phyloP scores from a whole-genome alignment of 257 asterid genomes.

The Schizonepeta tenuifolia region DNA sequence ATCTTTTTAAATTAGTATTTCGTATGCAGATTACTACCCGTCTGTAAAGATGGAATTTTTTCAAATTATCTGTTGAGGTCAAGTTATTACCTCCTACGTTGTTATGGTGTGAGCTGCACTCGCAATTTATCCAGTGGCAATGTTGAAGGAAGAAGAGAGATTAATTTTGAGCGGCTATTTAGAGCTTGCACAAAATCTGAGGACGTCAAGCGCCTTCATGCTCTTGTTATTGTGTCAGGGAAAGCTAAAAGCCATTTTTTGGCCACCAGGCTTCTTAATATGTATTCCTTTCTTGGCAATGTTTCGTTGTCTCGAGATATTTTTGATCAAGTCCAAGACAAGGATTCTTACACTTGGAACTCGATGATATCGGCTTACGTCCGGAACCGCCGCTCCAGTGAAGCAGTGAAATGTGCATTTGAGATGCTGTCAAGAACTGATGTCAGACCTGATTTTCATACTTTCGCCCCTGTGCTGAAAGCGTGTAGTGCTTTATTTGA shows the following conservation, averaged over 20 bases:
- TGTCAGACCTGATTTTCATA: constrained; percentile 77
- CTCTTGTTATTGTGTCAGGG: constrained; percentile 74
- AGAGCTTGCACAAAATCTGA: constrained; percentile 51
- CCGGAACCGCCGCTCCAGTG: constrained; percentile 49
- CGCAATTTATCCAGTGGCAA: constrained; percentile 35
- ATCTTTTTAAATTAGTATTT: neutral
- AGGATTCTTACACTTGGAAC: constrained; percentile 80
- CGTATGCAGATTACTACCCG: constrained; percentile 43
- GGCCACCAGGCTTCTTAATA: constrained; percentile 68
- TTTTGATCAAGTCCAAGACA: constrained; percentile 52
- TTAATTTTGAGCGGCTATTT: constrained; percentile 61
- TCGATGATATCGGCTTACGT: constrained; percentile 77
- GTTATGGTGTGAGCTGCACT: constrained; percentile 41
- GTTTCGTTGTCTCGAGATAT: constrained; percentile 53
- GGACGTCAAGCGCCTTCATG: constrained; percentile 59
- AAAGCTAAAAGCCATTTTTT: constrained; percentile 48
- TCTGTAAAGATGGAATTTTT: constrained; percentile 47
- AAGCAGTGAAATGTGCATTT: constrained; percentile 61
- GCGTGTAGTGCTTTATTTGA: constrained; percentile 59
- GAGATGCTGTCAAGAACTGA: constrained; percentile 60
- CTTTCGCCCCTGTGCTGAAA: constrained; percentile 75
- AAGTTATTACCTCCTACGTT: constrained; percentile 23
- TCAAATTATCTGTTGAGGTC: constrained; percentile 25
- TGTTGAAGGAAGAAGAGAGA: constrained; percentile 35
- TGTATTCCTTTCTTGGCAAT: constrained; percentile 68